Conservation (phyloP, 257 asterid genomes). For the Fraxinus excelsior region DNA sequence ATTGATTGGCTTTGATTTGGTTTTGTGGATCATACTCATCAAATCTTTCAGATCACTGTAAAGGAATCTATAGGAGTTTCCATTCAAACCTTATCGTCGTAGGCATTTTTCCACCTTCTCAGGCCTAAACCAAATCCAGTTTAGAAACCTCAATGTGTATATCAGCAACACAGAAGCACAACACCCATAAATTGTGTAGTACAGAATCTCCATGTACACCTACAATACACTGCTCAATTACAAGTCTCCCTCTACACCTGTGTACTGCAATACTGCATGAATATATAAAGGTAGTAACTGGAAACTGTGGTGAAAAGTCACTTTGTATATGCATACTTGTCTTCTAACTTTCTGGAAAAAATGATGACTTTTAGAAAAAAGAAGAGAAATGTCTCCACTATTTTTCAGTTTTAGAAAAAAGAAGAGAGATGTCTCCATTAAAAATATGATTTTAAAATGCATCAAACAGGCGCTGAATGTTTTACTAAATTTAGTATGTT, state of each 20-base stretch:
- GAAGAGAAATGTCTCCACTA: too few relatives aligned
- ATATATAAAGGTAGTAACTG: not conserved
- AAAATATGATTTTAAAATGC: too few relatives aligned
- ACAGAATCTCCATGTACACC: not conserved
- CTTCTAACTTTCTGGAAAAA: too few relatives aligned
- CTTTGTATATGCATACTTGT: too few relatives aligned
- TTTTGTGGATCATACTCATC: slow-evolving; percentile 6
- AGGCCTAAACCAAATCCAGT: slow-evolving; percentile 20
- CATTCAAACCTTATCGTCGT: slow-evolving; percentile 23
- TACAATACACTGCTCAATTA: not conserved
- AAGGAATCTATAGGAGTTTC: slow-evolving; percentile 24
- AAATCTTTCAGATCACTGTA: slow-evolving; percentile 31
- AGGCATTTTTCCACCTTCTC: slow-evolving; percentile 28
- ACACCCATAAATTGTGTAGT: too few relatives aligned
- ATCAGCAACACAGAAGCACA: not conserved
- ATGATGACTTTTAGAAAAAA: too few relatives aligned
- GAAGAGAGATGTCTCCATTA: too few relatives aligned
- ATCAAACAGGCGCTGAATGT: too few relatives aligned
- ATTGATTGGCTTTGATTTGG: slow-evolving; percentile 26
- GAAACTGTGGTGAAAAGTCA: too few relatives aligned
- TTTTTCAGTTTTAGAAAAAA: too few relatives aligned
- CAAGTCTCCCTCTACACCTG: not conserved
- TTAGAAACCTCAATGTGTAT: slow-evolving; percentile 19
- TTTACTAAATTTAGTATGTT: too few relatives aligned
- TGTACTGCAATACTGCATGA: not conserved